A percentile compares a stretch with the other conserved stretches of the same genome.
Conservation (phyloP, 75 land plant species). For the Pinus taeda region DNA sequence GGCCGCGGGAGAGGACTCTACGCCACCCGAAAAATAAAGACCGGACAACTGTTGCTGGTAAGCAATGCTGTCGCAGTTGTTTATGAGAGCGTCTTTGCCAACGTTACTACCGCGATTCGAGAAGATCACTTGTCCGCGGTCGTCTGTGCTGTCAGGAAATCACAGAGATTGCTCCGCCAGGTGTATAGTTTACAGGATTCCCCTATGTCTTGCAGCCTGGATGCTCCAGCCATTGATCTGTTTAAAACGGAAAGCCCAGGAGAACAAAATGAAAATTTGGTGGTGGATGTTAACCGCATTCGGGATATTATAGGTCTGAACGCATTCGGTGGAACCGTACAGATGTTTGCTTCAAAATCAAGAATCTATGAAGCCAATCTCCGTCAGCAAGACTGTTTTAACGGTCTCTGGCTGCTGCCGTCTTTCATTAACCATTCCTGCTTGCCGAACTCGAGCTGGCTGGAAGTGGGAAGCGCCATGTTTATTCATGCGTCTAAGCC, state of each 20-base stretch:
- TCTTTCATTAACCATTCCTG: slow-evolving; percentile 37
- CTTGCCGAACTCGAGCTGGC: slow-evolving; percentile 18
- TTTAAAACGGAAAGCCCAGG: neutral
- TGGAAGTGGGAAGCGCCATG: slow-evolving; percentile 24
- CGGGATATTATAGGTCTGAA: slow-evolving; percentile 19
- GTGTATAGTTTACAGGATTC: slow-evolving; percentile 10
- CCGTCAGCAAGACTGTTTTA: neutral
- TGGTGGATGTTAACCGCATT: slow-evolving; percentile 3
- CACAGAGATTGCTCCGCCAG: slow-evolving; percentile 14
- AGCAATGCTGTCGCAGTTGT: slow-evolving; percentile 12
- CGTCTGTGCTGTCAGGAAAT: slow-evolving; percentile 1
- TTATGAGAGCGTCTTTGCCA: neutral
- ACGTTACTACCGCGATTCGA: neutral
- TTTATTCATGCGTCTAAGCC: slow-evolving; percentile 14
- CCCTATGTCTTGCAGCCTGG: neutral
- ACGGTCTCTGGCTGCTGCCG: slow-evolving; percentile 29
- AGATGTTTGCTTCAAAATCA: too few species aligned
- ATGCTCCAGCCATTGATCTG: neutral
- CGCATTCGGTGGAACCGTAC: slow-evolving; percentile 12
- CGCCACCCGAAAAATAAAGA: slow-evolving; percentile 15
- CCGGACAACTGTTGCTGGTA: slow-evolving; percentile 25
- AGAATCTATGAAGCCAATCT: too few species aligned
- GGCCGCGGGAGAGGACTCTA: slow-evolving; percentile 30
- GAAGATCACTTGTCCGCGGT: neutral
- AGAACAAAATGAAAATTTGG: neutral